Conservation (phyloP, 2,329 filamentous ascomycete species). For the Xylaria digitata region DNA sequence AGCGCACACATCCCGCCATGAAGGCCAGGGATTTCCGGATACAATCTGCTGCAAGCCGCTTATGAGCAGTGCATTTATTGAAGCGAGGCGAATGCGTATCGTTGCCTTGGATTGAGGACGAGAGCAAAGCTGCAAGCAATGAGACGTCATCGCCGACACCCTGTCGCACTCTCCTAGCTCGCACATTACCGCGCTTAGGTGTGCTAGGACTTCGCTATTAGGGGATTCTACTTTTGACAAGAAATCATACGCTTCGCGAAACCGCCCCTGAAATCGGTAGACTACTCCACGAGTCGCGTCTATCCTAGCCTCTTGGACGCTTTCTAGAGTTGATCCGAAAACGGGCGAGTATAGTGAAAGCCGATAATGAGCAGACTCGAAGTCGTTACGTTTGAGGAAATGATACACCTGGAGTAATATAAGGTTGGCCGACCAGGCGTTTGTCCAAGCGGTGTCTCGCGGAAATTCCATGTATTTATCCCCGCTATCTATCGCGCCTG, state of each 20-base stretch:
- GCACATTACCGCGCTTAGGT: neutral
- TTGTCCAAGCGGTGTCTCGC: neutral
- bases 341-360: neutral
- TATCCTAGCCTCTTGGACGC: neutral
- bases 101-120: neutral
- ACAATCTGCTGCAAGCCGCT: neutral
- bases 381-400: neutral
- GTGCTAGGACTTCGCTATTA: neutral
- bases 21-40: neutral
- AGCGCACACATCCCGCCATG: neutral
- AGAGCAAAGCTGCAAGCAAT: neutral
- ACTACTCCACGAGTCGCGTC: neutral
- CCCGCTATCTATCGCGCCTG: neutral
- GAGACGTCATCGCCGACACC: neutral
- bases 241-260: neutral
- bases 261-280: neutral
- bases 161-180: neutral
- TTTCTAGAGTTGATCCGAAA: neutral
- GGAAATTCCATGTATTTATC: neutral
- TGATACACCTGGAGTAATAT: neutral
- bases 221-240: neutral
- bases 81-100: neutral
- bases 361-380: neutral
- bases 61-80: neutral
- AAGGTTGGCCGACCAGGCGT: neutral